Evolutionary conservation across 2,329 filamentous ascomycete genomes (phyloP), one percentile per base, ranked within the genome.

Genomic region (Hypoxylon sp.): DNA sequence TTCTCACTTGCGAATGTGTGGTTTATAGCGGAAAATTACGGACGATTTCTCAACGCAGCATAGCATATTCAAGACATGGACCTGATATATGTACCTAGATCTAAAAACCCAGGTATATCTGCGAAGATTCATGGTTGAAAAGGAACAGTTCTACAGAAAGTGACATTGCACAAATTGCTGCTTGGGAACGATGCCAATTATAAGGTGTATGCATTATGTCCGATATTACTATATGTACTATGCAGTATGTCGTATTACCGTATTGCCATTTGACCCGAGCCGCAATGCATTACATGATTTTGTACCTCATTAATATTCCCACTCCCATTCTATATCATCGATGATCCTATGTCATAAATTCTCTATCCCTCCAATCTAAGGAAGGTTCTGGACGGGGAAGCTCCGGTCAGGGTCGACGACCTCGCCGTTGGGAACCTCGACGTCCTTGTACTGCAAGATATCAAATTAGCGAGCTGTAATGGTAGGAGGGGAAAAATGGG

Each of bases 381-480:
- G 58, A 8, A 70, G 41, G 40, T 35, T 65, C 58, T 67, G 65
- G 20, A 71, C 69, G 20, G 70, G 66, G 50, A 69, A 72, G 60
- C 64, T 72, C 55, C 67, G 75, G 70, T 84, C 77, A n/a, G 82
- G 82, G 58, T 69, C 75, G 60, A 84, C 81, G 26, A 77, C 74
- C 46, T 74, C 68, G 27, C 77, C 81, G 43, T 69, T 71, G 17
- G 63, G 67, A 23, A 85, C 69, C 70, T 82, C 75, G 41, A 71
- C 73, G 67, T 85, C 83, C 64, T 75, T 81, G 69, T 85, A 86
- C 52, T 63, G 21, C 26, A 42, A 8, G n/a, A 43, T 17, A 8
- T 1, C 2, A 20, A n/a, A 26, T 38, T n/a, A 3, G 6, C 11
- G 11, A 33, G 8, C 29, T 8, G 38, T 15, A 18, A 9, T 11